Base-by-base conservation (phyloP, 495 filamentous ascomycete species). In the Penicillium angulare region DNA sequence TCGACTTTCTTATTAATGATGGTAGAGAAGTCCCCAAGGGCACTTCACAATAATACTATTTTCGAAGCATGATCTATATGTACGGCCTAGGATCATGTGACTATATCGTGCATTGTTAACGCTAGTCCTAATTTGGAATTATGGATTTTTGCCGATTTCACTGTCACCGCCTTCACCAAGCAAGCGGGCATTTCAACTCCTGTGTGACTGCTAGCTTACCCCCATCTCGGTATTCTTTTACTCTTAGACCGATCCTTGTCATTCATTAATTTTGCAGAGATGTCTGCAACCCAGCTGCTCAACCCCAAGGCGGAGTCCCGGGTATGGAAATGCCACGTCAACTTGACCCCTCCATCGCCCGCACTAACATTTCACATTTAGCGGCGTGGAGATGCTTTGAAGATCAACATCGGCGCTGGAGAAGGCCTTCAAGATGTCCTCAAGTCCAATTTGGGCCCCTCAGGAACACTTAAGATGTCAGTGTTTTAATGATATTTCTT, bases 261-360 rank as follows among this genome's bases (percentile, higher is more conserved):
- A 42, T 58, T 67, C 57, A 55, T 64, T 61, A 43, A 39, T 47
- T 26, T 42, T n/a, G 60, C 66, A 64, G 60, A 68, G 44, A 77
- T 77, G 74, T 77, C 73, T 63, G 93, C 93, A 52, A 91, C 93
- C 46, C 92, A 97, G 79, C 82, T 98, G 61, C 85, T 98, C 20
- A 98, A 98, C 68, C 92, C 92, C 27, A 97, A 97, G 75, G 93
- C 93, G 60, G 93, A 98, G 76, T 96, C 90, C 38, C 83, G 95
- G 72, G 92, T 95, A 76, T 60, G 86, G 31, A 43, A 43, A 61
- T 53, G 9, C 29, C 35, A 18, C 53, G 43, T 44, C 24, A 16
- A 36, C 31, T 33, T 43, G 39, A 56, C 57, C 57, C 50, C 48
- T 40, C 56, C 40, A 40, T 56, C 45, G 48, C 55, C 54, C 52